phyloP scores from a whole-genome alignment of 352 stramenopile species.

The Globisporangium lucens region DNA sequence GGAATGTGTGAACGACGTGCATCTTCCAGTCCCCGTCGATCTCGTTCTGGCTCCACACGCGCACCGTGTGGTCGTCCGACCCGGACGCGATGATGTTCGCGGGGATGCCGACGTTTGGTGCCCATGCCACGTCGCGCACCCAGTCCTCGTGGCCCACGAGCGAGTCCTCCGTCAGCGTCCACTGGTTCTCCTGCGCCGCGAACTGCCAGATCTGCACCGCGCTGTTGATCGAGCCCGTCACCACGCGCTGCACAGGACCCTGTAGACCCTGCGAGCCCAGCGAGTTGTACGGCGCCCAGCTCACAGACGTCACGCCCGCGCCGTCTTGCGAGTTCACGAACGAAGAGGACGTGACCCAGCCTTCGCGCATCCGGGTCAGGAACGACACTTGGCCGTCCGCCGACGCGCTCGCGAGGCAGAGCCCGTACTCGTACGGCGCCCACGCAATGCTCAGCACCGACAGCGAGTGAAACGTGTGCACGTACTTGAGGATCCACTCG shows the following conservation, averaged over 20 bases:
- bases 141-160: slow-evolving; percentile 76
- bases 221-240: slow-evolving; percentile 68
- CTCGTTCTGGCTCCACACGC: slow-evolving; percentile 78
- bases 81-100: slow-evolving; percentile 76
- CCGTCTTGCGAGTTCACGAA: slow-evolving; percentile 76
- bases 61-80: slow-evolving; percentile 83
- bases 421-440: slow-evolving; percentile 84
- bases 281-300: slow-evolving; percentile 86
- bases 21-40: slow-evolving; percentile 53
- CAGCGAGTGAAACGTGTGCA: slow-evolving; percentile 69
- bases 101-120: slow-evolving; percentile 79
- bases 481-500: slow-evolving; percentile 74
- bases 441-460: slow-evolving; percentile 80
- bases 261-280: slow-evolving; percentile 65
- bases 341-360: slow-evolving; percentile 75
- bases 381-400: slow-evolving; percentile 84
- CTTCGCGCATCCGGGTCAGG: slow-evolving; percentile 75
- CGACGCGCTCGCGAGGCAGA: slow-evolving; percentile 75
- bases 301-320: slow-evolving; percentile 72
- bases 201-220: slow-evolving; percentile 63
- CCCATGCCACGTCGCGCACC: slow-evolving; percentile 82
- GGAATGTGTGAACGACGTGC: slow-evolving; percentile 68
- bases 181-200: slow-evolving; percentile 33
- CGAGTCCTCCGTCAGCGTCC: slow-evolving; percentile 37
- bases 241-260: slow-evolving; percentile 68